Percentiles rank a stretch among this genome's conserved stretches.
These are phyloP conservation scores for Ilyonectria robusta DNA, from an alignment of 2,329 filamentous ascomycete species.

Conservation along the genomic window DNA sequence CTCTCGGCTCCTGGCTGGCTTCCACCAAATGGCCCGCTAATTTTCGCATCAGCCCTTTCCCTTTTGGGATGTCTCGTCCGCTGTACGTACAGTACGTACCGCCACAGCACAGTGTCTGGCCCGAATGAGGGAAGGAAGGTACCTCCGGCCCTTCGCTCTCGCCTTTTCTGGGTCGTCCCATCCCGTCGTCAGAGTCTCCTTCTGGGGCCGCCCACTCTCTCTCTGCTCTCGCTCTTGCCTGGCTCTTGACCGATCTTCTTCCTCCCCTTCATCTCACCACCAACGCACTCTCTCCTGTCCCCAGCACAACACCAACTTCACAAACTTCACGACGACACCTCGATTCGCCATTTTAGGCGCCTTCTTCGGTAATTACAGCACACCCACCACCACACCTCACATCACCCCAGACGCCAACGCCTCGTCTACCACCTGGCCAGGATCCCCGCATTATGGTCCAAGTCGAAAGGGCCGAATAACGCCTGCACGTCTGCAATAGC, in stretches of 20 bases:
- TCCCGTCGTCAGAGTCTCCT: conserved; percentile 35
- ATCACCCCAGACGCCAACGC: conserved; percentile 24
- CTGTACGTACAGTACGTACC: conserved; percentile 18
- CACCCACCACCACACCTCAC: conserved; percentile 14
- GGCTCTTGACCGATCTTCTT: conserved; percentile 17
- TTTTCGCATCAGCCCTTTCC: conserved; percentile 40
- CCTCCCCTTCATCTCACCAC: conserved; percentile 12
- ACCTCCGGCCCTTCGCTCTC: conserved; percentile 22
- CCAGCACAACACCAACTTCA: conserved; percentile 21
- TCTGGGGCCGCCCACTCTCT: conserved; percentile 28
- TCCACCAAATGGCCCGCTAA: conserved; percentile 39
- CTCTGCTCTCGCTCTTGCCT: conserved; percentile 20
- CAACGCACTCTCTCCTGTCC: conserved; percentile 18
- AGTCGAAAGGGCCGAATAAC: conserved; percentile 57
- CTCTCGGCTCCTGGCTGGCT: conserved; percentile 15
- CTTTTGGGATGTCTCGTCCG: conserved; percentile 36
- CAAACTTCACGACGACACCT: conserved; percentile 12
- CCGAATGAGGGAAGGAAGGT: conserved; percentile 18
- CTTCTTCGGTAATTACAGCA: not conserved
- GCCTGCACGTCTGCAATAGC: conserved; percentile 49
- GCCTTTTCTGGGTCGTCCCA: conserved; percentile 31
- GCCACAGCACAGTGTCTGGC: conserved; percentile 23
- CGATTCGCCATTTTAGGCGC: not conserved
- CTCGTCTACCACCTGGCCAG: conserved; percentile 32
- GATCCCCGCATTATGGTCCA: conserved; percentile 52